Percentiles rank a stretch among this genome's conserved stretches.
phyloP scores from a whole-genome alignment of 2,329 filamentous ascomycete species.

The Talaromyces verruculosus region DNA sequence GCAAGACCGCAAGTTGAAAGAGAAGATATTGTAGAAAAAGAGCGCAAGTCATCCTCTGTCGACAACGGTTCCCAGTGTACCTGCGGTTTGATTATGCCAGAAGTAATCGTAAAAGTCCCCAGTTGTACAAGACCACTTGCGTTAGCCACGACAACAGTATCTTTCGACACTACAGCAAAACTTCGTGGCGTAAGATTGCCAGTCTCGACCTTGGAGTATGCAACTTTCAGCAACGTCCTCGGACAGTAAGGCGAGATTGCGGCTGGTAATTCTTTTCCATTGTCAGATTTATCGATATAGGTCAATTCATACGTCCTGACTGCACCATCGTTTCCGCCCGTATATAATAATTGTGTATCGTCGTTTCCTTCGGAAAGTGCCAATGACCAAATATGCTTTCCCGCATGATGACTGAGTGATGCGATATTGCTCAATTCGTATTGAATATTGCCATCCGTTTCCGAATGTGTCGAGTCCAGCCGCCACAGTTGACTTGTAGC shows the following conservation, averaged over 20 bases:
- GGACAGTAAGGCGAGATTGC: constrained; percentile 21
- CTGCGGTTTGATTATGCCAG: constrained; percentile 16
- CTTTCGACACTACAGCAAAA: constrained; percentile 37
- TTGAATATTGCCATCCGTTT: constrained; percentile 18
- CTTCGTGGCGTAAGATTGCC: constrained; percentile 27
- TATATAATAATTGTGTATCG: constrained; percentile 54
- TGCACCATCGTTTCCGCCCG: constrained; percentile 81
- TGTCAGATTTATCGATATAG: not conserved
- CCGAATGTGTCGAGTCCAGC: constrained; percentile 34
- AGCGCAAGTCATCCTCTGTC: constrained; percentile 32
- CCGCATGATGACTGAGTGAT: constrained; percentile 66
- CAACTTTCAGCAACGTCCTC: constrained; percentile 22
- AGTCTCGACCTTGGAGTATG: constrained; percentile 21
- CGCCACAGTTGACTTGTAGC: constrained; percentile 73
- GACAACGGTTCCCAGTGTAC: constrained; percentile 31
- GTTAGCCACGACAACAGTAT: constrained; percentile 36
- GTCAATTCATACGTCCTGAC: constrained; percentile 42
- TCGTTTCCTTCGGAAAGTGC: constrained; percentile 39
- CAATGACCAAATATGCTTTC: constrained; percentile 89
- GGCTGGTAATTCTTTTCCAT: not conserved
- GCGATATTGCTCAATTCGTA: constrained; percentile 45
- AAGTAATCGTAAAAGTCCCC: constrained; percentile 25
- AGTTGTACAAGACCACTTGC: constrained; percentile 35
- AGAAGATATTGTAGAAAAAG: constrained; percentile 34
- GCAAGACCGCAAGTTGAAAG: constrained; percentile 34